Conservation (phyloP, 2,329 filamentous ascomycete species). For the Pseudogymnoascus pannorum region DNA sequence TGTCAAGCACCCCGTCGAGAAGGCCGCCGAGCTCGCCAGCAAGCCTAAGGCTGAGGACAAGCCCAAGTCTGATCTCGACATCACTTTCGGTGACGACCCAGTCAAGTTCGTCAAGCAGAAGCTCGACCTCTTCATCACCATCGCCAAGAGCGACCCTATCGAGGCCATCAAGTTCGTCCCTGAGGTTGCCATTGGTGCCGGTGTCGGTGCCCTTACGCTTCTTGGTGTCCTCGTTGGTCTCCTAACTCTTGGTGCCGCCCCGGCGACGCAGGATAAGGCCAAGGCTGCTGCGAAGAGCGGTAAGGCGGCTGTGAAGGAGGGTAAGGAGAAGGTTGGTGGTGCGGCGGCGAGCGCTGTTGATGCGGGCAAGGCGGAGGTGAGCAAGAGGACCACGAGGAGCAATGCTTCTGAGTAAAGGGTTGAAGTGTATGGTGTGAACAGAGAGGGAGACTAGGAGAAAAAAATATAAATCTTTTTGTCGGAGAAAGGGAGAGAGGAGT, state of each 20-base stretch:
- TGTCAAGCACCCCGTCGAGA: slow-evolving; percentile 78
- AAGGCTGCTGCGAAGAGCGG: slow-evolving; percentile 62
- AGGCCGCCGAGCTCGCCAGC: slow-evolving; percentile 67
- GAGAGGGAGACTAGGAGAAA: neutral
- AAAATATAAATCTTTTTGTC: neutral
- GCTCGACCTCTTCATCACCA: slow-evolving; percentile 79
- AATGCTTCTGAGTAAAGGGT: neutral
- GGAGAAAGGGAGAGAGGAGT: neutral
- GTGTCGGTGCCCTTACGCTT: slow-evolving; percentile 60
- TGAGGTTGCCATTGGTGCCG: slow-evolving; percentile 78
- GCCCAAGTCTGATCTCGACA: slow-evolving; percentile 63
- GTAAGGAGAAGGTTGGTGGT: slow-evolving; percentile 64
- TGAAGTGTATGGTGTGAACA: neutral
- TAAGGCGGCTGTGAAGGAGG: slow-evolving; percentile 67
- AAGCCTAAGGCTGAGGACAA: slow-evolving; percentile 63
- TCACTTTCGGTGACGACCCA: slow-evolving; percentile 87
- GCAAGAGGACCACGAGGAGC: neutral
- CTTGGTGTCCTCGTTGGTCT: slow-evolving; percentile 63
- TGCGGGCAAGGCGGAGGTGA: slow-evolving; percentile 55
- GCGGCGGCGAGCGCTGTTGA: slow-evolving; percentile 57
- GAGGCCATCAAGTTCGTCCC: slow-evolving; percentile 83
- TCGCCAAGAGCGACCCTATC: slow-evolving; percentile 72
- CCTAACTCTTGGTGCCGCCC: slow-evolving; percentile 54
- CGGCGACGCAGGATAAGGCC: slow-evolving; percentile 55
- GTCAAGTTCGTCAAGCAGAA: slow-evolving; percentile 86